These are phyloP conservation scores for Russula earlei DNA, from an alignment of 768 basidiomycete genomes.

Conservation along the genomic window DNA sequence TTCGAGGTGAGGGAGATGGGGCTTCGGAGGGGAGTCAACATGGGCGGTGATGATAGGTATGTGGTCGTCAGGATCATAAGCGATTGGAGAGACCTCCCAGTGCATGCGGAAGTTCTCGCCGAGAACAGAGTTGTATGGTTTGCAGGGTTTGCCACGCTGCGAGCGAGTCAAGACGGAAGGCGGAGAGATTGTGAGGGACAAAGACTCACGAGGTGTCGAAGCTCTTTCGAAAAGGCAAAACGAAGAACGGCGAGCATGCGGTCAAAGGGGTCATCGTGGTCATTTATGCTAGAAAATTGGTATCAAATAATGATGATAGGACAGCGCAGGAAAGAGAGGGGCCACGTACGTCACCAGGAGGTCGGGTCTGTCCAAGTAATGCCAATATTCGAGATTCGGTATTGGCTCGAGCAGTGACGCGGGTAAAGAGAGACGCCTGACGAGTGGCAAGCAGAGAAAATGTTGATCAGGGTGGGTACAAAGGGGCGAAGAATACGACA, in stretches of 20 bases:
- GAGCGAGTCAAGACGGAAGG: too few relatives aligned
- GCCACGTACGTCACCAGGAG: constrained; percentile 76
- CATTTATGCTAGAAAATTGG: constrained; percentile 63
- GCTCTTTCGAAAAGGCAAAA: constrained; percentile 86
- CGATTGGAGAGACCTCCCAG: constrained; percentile 68
- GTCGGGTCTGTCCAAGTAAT: constrained; percentile 86
- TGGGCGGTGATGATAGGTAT: constrained; percentile 39
- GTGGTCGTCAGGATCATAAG: constrained; percentile 39
- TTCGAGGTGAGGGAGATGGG: constrained; percentile 31
- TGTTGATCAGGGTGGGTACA: neutral
- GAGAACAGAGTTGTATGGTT: constrained; percentile 83
- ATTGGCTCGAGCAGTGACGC: constrained; percentile 89
- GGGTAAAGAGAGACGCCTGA: constrained; percentile 84
- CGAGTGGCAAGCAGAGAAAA: neutral
- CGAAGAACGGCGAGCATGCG: constrained; percentile 89
- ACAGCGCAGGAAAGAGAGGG: neutral
- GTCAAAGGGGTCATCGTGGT: constrained; percentile 85
- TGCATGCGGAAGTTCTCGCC: constrained; percentile 86
- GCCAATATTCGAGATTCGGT: constrained; percentile 96
- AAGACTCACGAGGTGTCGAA: constrained; percentile 75
- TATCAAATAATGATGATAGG: neutral
- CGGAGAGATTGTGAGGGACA: neutral
- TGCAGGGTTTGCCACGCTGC: constrained; percentile 86
- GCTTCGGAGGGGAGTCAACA: constrained; percentile 23
- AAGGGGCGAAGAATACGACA: too few relatives aligned